Evolutionary conservation across 2,329 filamentous ascomycete species (phyloP), one percentile per base, ranked within the genome.

Genomic region (Trematosphaeria pertusa): DNA sequence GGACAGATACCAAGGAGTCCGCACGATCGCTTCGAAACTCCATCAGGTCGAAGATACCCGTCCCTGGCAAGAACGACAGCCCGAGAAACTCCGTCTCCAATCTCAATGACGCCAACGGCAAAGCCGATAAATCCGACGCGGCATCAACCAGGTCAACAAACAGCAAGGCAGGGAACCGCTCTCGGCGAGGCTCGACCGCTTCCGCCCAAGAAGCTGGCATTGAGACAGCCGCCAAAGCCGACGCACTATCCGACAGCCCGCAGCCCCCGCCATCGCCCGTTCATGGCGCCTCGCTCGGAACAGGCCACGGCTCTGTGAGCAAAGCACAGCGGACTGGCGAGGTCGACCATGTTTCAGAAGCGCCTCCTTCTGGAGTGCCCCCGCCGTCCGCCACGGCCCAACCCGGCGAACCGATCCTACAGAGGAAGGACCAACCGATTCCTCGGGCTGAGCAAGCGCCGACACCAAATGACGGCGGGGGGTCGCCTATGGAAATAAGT

Each of bases 271-370:
- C 91, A n/a, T 96, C 91, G 1, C 92, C 92, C 3, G 87, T 93
- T 15, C 87, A 93, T 62, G 90, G 89, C 18, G 81, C 85, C 32
- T 87, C 88, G 10, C 76, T 91, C 54, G 87, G 85, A 61, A 78
- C 82, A 43, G 89, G 88, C 4, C 86, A 89, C 58, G 87, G 90
- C 64, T 87, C 92, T 70, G 85, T 96, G 33, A 83, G 82, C 65
- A 87, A 87, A 36, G 92, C 91, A 33, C 89, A 95, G 72, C 85
- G 88, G 42, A 88, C 85, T 38, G 92, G 93, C 45, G 94, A 99
- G 72, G 91, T 99, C 32, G 94, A 96, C 64, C 86, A 92, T 59
- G 91, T 99, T 15, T 97, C 93, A 11, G 94, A 97, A 66, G 87
- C 87, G 49, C 93, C 92, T 20, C 91, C 91, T 2, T 85, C 85